Evolutionary conservation across 2,329 filamentous ascomycete species (phyloP).

Genomic region (Fusarium lateritium): DNA sequence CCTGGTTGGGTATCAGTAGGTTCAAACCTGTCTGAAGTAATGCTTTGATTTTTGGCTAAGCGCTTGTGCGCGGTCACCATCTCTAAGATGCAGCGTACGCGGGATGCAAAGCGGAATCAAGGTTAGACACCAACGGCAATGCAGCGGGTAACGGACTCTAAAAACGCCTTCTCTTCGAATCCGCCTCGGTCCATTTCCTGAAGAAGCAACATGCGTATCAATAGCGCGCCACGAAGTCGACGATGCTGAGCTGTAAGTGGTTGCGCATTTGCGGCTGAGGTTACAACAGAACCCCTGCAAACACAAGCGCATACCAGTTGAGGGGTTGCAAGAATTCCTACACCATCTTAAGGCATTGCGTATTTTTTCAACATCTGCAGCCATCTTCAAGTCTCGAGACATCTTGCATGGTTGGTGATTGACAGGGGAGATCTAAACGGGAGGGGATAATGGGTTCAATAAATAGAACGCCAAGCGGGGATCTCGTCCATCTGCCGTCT

Average conservation of each 20-base stretch:
- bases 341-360: background rate
- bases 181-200: slow-evolving; percentile 13
- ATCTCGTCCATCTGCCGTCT: slow-evolving; percentile 19
- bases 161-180: slow-evolving; percentile 13
- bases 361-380: slow-evolving; percentile 24
- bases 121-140: background rate
- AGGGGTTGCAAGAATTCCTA: slow-evolving; percentile 26
- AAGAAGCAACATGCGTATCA: slow-evolving; percentile 20
- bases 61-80: too few species aligned
- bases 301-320: slow-evolving; percentile 15
- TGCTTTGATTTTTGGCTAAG: too few species aligned
- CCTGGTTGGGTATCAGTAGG: too few species aligned
- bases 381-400: slow-evolving; percentile 3
- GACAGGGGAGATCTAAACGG: slow-evolving; percentile 11
- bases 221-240: slow-evolving; percentile 37
- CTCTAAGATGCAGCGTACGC: too few species aligned
- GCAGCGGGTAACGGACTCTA: slow-evolving; percentile 1
- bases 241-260: slow-evolving; percentile 16
- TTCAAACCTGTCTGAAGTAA: too few species aligned
- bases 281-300: slow-evolving; percentile 8
- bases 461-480: slow-evolving; percentile 32
- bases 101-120: background rate
- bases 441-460: background rate
- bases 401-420: slow-evolving; percentile 6
- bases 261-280: slow-evolving; percentile 36